Percentiles rank a stretch among this genome's conserved stretches.
Evolutionary conservation across 2,329 filamentous ascomycete genomes (phyloP).

Genomic region (Penicillium glabrum): DNA sequence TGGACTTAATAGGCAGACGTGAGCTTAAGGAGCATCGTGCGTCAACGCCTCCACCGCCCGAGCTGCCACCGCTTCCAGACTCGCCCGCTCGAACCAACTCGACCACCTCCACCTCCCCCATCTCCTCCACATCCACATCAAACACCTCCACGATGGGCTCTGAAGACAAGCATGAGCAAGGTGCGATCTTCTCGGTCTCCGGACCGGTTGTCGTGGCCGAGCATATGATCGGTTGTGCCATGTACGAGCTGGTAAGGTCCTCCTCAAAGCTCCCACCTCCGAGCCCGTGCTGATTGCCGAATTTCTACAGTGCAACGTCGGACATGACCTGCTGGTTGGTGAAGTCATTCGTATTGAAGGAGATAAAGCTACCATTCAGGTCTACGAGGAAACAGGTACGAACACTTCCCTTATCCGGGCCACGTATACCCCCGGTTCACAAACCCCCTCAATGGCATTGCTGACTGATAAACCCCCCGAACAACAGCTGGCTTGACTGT

Average conservation of each 20-base stretch:
- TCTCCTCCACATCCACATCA: constrained; percentile 26
- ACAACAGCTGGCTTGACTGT: constrained; percentile 79
- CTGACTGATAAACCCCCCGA: constrained; percentile 5
- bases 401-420: constrained; percentile 6
- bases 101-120: constrained; percentile 34
- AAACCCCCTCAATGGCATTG: background rate
- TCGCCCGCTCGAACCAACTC: constrained; percentile 43
- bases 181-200: constrained; percentile 70
- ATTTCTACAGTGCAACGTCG: constrained; percentile 72
- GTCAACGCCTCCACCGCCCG: constrained; percentile 38
- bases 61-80: constrained; percentile 45
- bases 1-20: constrained; percentile 55
- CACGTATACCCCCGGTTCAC: constrained; percentile 4
- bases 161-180: constrained; percentile 56
- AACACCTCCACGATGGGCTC: constrained; percentile 43
- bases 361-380: constrained; percentile 96
- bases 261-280: constrained; percentile 9
- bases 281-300: constrained; percentile 3
- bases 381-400: constrained; percentile 95
- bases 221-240: constrained; percentile 98
- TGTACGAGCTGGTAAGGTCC: constrained; percentile 89
- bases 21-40: constrained; percentile 9
- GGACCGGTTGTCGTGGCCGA: constrained; percentile 94
- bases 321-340: constrained; percentile 86
- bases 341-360: constrained; percentile 97